Evolutionary conservation across 805 yeast species (phyloP).

Genomic region (Isabelozyma pseudorhagii): DNA sequence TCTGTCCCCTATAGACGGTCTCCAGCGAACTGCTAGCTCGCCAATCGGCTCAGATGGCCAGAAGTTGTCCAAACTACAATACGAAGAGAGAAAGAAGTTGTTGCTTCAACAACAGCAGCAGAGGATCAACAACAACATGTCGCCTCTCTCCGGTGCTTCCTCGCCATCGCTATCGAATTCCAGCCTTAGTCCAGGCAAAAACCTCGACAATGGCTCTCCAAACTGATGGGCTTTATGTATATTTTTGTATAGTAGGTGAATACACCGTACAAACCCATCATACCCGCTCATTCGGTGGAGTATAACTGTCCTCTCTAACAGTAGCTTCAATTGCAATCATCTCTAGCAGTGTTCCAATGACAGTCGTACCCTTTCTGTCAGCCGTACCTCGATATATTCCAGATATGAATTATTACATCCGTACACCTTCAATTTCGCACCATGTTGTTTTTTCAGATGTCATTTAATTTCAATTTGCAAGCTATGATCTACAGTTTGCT

Average conservation of each 20-base stretch:
- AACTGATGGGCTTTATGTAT: neutral
- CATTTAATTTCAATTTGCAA: too few species aligned
- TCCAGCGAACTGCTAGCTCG: constrained; percentile 9
- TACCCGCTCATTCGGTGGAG: too few species aligned
- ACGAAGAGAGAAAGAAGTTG: constrained; percentile 35
- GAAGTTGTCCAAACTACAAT: constrained; percentile 26
- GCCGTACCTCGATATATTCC: too few species aligned
- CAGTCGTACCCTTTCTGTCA: too few species aligned
- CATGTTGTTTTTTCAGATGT: too few species aligned
- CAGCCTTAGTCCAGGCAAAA: neutral
- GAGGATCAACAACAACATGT: neutral
- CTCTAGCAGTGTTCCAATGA: too few species aligned
- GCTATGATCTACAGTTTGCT: neutral
- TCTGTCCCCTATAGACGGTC: constrained; percentile 2
- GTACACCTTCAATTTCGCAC: too few species aligned
- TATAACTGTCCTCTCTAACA: too few species aligned
- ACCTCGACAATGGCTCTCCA: neutral
- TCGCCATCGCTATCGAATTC: neutral
- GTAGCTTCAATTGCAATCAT: too few species aligned
- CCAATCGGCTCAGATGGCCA: constrained; percentile 16
- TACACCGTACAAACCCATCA: too few species aligned
- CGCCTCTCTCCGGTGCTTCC: neutral
- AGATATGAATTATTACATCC: too few species aligned
- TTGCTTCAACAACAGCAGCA: constrained; percentile 27
- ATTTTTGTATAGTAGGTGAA: neutral